Evolutionary conservation across 306 rosid species (phyloP).

Genomic region (Datisca glomerata): DNA sequence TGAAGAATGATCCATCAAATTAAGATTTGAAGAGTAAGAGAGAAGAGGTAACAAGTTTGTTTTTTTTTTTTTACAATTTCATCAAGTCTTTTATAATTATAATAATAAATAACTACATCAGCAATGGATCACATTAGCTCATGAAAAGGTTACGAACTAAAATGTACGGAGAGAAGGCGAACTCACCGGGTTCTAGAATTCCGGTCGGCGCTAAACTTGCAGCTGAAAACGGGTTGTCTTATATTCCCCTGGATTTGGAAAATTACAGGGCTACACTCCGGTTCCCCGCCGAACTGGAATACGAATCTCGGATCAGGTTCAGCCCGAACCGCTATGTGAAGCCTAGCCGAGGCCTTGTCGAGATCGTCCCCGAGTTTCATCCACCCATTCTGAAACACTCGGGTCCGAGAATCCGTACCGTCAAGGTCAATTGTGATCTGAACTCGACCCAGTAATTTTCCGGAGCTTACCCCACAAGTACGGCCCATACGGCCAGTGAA

Average conservation of each 20-base stretch:
- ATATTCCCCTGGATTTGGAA: slow-evolving; percentile 77
- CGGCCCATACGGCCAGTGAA: slow-evolving; percentile 57
- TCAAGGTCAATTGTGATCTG: slow-evolving; percentile 22
- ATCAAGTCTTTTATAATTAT: too few species aligned
- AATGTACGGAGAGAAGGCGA: neutral
- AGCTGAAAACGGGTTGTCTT: slow-evolving; percentile 82
- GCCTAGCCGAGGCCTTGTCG: slow-evolving; percentile 25
- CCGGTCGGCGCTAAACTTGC: slow-evolving; percentile 88
- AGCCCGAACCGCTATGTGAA: slow-evolving; percentile 55
- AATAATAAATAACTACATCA: too few species aligned
- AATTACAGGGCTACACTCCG: slow-evolving; percentile 92
- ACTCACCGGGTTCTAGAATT: slow-evolving; percentile 63
- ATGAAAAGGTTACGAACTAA: too few species aligned
- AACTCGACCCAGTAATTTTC: slow-evolving; percentile 65
- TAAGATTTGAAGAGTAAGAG: too few species aligned
- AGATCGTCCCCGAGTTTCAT: slow-evolving; percentile 32
- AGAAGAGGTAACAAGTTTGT: too few species aligned
- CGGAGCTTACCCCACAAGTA: slow-evolving; percentile 40
- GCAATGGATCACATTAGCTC: too few species aligned
- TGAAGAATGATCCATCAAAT: too few species aligned
- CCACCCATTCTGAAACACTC: slow-evolving; percentile 62
- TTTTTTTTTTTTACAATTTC: too few species aligned
- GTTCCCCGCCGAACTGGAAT: slow-evolving; percentile 86
- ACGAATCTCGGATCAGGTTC: slow-evolving; percentile 88
- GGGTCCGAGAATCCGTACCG: slow-evolving; percentile 15